Conservation (phyloP, 2,329 filamentous ascomycete species). For the Fusarium foetens region DNA sequence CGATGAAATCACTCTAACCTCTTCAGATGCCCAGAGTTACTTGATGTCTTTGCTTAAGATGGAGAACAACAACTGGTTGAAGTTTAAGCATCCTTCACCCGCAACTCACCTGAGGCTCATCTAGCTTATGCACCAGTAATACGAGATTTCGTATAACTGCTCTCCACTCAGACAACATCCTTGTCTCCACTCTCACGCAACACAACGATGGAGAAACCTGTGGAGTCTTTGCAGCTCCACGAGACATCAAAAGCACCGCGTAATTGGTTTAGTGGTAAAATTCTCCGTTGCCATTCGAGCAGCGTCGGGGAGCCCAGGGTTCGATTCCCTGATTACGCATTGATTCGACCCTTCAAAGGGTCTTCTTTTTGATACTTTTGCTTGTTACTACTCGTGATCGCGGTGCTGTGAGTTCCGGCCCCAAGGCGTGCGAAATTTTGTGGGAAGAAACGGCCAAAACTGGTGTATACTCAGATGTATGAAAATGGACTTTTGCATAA, state of each 20-base stretch:
- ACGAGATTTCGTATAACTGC: background rate
- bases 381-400: background rate
- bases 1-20: rapidly evolving
- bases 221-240: background rate
- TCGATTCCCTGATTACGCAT: slow-evolving; percentile 3
- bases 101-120: background rate
- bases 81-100: background rate
- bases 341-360: rapidly evolving
- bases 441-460: rapidly evolving
- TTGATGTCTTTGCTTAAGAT: background rate
- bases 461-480: rapidly evolving
- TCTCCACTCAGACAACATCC: background rate
- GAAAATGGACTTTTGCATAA: rapidly evolving
- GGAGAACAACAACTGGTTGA: background rate
- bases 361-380: background rate
- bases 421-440: too few species aligned
- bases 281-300: slow-evolving; percentile 1
- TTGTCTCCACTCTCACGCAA: background rate
- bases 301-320: background rate
- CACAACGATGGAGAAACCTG: background rate
- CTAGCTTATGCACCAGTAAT: background rate
- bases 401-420: background rate
- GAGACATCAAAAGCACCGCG: background rate
- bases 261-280: slow-evolving; percentile 7
- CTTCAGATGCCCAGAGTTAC: rapidly evolving